Percentiles rank a stretch among this genome's conserved stretches.
Conservation (phyloP, 495 filamentous ascomycete species). For the Amorphotheca resinae region DNA sequence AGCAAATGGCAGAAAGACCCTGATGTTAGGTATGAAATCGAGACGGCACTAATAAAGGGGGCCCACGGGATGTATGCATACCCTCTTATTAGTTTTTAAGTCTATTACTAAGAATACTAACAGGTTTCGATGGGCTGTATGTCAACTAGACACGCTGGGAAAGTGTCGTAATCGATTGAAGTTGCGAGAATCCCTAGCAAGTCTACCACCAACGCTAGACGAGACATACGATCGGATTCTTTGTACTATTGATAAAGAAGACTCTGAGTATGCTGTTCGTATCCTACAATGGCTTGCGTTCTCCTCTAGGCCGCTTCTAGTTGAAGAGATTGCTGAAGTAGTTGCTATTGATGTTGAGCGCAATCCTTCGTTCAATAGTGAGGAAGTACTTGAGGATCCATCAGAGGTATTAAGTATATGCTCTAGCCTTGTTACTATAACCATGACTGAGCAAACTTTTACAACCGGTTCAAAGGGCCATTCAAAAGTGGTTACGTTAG, state of each 20-base stretch:
- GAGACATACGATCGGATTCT: conserved; percentile 30
- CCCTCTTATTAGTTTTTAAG: background rate
- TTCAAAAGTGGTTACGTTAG: conserved; percentile 12
- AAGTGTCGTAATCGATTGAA: conserved; percentile 20
- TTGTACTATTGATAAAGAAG: conserved; percentile 9
- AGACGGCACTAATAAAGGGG: conserved; percentile 6
- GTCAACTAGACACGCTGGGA: conserved; percentile 25
- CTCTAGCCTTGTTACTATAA: conserved; percentile 18
- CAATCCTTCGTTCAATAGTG: conserved; percentile 14
- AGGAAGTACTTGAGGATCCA: conserved; percentile 15
- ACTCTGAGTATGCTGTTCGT: conserved; percentile 12
- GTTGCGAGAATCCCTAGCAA: conserved; percentile 17
- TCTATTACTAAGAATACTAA: background rate
- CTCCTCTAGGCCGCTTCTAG: conserved; percentile 19
- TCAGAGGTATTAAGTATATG: conserved; percentile 20
- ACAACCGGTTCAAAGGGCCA: background rate
- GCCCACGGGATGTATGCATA: conserved; percentile 15
- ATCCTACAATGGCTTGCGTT: conserved; percentile 25
- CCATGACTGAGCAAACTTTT: background rate
- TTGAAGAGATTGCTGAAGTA: conserved; percentile 22
- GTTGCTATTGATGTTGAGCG: conserved; percentile 15
- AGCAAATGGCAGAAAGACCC: conserved; percentile 11
- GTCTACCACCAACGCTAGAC: conserved; percentile 24
- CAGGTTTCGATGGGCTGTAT: conserved; percentile 29
- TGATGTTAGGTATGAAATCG: conserved; percentile 7